These are phyloP conservation scores for Helichrysum umbraculigerum DNA, from an alignment of 129 eudicot genomes.

Conservation along the genomic window DNA sequence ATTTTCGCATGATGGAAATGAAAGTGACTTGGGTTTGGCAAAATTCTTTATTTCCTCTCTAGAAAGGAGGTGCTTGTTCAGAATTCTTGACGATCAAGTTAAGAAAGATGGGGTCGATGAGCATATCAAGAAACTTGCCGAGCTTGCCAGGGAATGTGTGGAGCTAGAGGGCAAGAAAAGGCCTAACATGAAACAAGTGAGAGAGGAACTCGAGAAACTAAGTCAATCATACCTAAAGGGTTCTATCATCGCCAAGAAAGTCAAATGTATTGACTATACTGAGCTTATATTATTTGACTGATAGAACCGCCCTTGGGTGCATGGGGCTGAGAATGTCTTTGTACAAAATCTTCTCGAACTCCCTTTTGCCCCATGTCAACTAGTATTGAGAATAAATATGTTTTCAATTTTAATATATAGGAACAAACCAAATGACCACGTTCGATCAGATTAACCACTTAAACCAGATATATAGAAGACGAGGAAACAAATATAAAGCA, in stretches of 20 bases:
- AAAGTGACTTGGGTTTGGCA: conserved; percentile 33
- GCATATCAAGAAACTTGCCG: conserved; percentile 19
- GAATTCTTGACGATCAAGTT: conserved; percentile 32
- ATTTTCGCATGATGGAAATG: conserved; percentile 22
- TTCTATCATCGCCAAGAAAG: conserved; percentile 15
- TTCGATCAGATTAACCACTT: neutral
- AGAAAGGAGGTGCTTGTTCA: conserved; percentile 19
- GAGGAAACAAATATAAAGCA: conserved; percentile 1
- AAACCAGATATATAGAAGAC: neutral
- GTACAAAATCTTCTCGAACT: neutral
- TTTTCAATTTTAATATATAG: neutral
- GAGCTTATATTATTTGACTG: conserved; percentile 7
- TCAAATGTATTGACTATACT: conserved; percentile 8
- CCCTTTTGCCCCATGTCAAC: neutral
- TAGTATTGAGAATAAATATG: neutral
- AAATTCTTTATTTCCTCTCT: conserved; percentile 20
- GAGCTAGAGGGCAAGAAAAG: conserved; percentile 24
- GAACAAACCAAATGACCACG: neutral
- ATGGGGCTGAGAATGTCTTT: neutral
- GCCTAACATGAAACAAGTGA: conserved; percentile 31
- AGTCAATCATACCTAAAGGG: conserved; percentile 20
- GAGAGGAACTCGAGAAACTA: conserved; percentile 12
- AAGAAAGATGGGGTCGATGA: conserved; percentile 24
- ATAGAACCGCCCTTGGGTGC: neutral
- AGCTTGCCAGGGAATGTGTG: conserved; percentile 23